phyloP scores from a whole-genome alignment of 2,329 filamentous ascomycete species.

The Claviceps fusiformis region DNA sequence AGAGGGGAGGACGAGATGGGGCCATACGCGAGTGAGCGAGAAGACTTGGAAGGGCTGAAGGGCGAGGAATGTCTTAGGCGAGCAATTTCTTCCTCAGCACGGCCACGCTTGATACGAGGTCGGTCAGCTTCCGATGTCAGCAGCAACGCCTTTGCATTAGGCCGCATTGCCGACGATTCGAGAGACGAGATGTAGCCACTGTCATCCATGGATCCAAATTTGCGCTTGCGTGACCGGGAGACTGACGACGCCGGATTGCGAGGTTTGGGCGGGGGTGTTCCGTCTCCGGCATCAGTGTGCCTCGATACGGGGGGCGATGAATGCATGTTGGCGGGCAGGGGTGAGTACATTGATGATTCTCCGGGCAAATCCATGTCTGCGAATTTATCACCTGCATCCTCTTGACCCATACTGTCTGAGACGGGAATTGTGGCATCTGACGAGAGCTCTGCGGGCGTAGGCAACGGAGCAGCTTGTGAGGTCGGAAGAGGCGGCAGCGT shows the following conservation, averaged over 20 bases:
- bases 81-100: slow-evolving; percentile 91
- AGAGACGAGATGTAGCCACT: slow-evolving; percentile 96
- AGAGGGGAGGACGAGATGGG: slow-evolving; percentile 56
- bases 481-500: slow-evolving; percentile 27
- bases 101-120: slow-evolving; percentile 72
- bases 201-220: slow-evolving; percentile 69
- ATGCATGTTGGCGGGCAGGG: slow-evolving; percentile 56
- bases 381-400: slow-evolving; percentile 30
- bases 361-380: slow-evolving; percentile 24
- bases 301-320: slow-evolving; percentile 78
- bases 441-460: slow-evolving; percentile 45
- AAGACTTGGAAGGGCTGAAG: slow-evolving; percentile 67
- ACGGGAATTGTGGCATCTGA: slow-evolving; percentile 67
- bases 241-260: slow-evolving; percentile 50
- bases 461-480: slow-evolving; percentile 22
- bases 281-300: slow-evolving; percentile 43
- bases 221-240: slow-evolving; percentile 57
- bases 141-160: slow-evolving; percentile 48
- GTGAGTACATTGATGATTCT: slow-evolving; percentile 52
- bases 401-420: slow-evolving; percentile 49
- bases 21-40: slow-evolving; percentile 38
- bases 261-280: slow-evolving; percentile 62
- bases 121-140: slow-evolving; percentile 69
- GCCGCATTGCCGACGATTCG: slow-evolving; percentile 75
- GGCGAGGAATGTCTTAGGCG: slow-evolving; percentile 85